Conservation (phyloP, 169 alveolate genomes). For the Plasmodium falciparum region DNA sequence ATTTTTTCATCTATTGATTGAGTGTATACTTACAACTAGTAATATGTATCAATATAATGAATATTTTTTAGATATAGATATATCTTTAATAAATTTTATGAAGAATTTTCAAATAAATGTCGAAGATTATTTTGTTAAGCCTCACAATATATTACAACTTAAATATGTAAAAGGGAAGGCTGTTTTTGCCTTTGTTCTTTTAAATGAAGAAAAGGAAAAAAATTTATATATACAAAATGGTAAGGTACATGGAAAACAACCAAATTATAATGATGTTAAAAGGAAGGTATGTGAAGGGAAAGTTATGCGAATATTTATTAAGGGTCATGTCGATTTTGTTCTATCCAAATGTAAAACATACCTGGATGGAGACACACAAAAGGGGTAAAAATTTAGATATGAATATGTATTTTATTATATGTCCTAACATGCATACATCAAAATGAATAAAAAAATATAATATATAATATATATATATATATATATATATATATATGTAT, state of each 20-base stretch:
- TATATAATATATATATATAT: neutral
- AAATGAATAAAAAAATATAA: neutral
- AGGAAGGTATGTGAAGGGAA: neutral
- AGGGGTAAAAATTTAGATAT: neutral
- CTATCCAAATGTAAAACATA: slow-evolving; percentile 40
- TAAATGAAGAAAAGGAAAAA: neutral
- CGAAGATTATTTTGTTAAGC: slow-evolving; percentile 36
- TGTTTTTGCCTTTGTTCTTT: slow-evolving; percentile 32
- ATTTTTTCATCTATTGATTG: slow-evolving; percentile 32
- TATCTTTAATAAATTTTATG: slow-evolving; percentile 22
- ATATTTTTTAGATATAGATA: slow-evolving; percentile 14
- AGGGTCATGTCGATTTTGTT: slow-evolving; percentile 15
- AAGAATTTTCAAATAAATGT: slow-evolving; percentile 15
- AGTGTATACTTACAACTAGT: slow-evolving; percentile 46
- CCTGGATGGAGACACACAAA: slow-evolving; percentile 17
- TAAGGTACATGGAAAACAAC: neutral
- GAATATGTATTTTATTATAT: neutral
- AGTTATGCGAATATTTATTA: slow-evolving; percentile 30
- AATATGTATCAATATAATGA: slow-evolving; percentile 60
- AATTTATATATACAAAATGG: neutral
- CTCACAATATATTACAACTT: slow-evolving; percentile 21
- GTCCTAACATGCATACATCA: neutral
- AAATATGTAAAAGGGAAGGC: neutral
- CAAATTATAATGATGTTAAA: neutral
- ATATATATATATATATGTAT: neutral